phyloP scores from a whole-genome alignment of 805 yeast species.

The Maudiozyma pseudohumilis region DNA sequence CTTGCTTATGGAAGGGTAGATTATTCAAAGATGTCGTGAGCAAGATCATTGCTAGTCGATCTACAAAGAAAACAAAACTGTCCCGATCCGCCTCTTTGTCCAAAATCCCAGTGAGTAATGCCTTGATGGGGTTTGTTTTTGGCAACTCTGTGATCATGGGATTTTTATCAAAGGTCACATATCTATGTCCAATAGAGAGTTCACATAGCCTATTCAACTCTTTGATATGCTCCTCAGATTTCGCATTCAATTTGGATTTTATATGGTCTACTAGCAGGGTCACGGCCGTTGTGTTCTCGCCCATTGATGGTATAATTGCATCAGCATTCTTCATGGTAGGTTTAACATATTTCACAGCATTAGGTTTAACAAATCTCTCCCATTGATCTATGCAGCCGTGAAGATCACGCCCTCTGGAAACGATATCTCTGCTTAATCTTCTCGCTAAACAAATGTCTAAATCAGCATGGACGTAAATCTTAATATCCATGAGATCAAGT shows the following conservation, averaged over 20 bases:
- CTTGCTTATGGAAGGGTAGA: constrained; percentile 31
- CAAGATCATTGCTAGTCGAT: constrained; percentile 65
- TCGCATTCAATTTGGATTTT: constrained; percentile 53
- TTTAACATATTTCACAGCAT: constrained; percentile 62
- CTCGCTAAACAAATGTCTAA: constrained; percentile 87
- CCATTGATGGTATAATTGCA: constrained; percentile 81
- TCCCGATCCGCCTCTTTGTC: constrained; percentile 47
- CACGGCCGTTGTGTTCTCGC: constrained; percentile 74
- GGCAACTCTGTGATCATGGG: constrained; percentile 25
- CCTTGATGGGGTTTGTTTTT: constrained; percentile 55
- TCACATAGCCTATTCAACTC: constrained; percentile 44
- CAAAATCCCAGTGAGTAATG: constrained; percentile 62
- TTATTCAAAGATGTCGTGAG: constrained; percentile 60
- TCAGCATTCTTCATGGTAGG: constrained; percentile 68
- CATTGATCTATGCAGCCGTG: constrained; percentile 79
- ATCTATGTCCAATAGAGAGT: constrained; percentile 7
- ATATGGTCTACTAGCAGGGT: constrained; percentile 72
- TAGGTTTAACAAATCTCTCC: constrained; percentile 87
- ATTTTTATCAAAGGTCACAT: constrained; percentile 9
- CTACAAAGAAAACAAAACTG: constrained; percentile 80
- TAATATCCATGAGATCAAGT: constrained; percentile 69
- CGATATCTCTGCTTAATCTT: constrained; percentile 76
- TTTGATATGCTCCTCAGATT: constrained; percentile 58
- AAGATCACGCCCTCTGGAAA: constrained; percentile 77
- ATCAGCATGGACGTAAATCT: constrained; percentile 88